These are phyloP conservation scores for Phytophthora cryptogea DNA, from an alignment of 352 stramenopile species.

Conservation along the genomic window DNA sequence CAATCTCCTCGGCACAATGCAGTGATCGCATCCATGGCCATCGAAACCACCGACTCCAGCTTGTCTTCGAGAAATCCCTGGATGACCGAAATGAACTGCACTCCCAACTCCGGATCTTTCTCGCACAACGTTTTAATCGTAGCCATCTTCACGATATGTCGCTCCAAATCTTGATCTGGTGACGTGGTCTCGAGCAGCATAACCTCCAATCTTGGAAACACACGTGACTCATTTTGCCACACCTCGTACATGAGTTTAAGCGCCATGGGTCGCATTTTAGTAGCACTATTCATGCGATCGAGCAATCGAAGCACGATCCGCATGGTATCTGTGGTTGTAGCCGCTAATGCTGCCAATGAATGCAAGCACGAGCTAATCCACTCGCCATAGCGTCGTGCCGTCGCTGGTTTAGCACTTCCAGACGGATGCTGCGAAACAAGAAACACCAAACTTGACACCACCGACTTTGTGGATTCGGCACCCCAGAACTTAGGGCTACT, in stretches of 20 bases:
- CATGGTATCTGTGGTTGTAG: conserved; percentile 73
- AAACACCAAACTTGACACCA: conserved; percentile 71
- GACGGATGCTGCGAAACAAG: conserved; percentile 45
- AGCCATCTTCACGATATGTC: conserved; percentile 54
- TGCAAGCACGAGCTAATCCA: conserved; percentile 57
- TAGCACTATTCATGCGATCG: conserved; percentile 52
- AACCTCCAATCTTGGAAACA: conserved; percentile 64
- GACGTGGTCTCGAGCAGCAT: conserved; percentile 46
- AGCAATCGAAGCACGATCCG: conserved; percentile 72
- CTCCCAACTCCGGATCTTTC: conserved; percentile 61
- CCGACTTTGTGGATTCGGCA: conserved; percentile 36
- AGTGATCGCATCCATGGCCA: conserved; percentile 69
- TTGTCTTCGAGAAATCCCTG: conserved; percentile 61
- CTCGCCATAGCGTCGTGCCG: conserved; percentile 13
- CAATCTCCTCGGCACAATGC: conserved; percentile 62
- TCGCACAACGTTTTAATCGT: conserved; percentile 70
- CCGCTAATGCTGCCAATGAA: conserved; percentile 48
- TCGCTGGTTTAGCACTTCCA: conserved; percentile 4
- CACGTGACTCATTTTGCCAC: conserved; percentile 66
- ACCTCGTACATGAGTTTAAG: conserved; percentile 63
- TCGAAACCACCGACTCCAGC: conserved; percentile 53
- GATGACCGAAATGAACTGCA: conserved; percentile 71
- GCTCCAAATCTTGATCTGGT: conserved; percentile 37
- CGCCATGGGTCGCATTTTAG: conserved; percentile 45
- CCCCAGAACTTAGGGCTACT: conserved; percentile 40